Base-by-base conservation (phyloP, 441 rosid species). In the Capsella rubella region DNA sequence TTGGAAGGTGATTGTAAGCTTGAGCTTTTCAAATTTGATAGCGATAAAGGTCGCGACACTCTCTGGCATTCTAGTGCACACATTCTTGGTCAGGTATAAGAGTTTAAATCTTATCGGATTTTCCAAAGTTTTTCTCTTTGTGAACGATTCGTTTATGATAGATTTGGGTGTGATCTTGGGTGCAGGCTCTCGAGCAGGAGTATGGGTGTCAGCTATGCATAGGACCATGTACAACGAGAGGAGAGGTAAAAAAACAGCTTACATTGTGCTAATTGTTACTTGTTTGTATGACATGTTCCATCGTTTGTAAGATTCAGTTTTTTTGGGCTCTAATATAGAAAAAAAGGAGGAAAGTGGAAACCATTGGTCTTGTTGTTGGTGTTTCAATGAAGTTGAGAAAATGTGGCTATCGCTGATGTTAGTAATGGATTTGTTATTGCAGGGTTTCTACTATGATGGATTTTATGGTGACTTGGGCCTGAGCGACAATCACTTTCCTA, bases 51-150 rank as follows among this genome's bases (percentile, higher is more conserved):
- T 4, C 90, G 98, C 2, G 97, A 96, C 72, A 90, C 99, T 47
- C 92, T 93, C 47, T 96, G 98, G 97, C 99, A 96, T 80, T 96
- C 99, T 13, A 96, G 99, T 59, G 97, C 98, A 16, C 98, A 96
- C 82, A 90, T 96, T 79, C 97, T 96, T 66, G 99, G 99, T 60
- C 95, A 96, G 96, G 99, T 93, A 66, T 14, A 62, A 11, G 37
- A 40, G 27, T 32, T 62, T 54, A 1, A 21, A 34, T 71, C 78
- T 67, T 16, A 14, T 62, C 31, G 8, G 6, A 9, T 62, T 37
- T 2, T 13, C 12, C 6, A 5, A 18, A 21, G 0, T 27, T 9
- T 5, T 59, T 11, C 15, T 40, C 0, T 28, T 63, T 35, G 39
- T 0, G 53, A 32, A 60, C 58, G 21, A 32, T 53, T 68, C 5